Conservation (phyloP, 2,329 filamentous ascomycete genomes). For the Alternaria infectoria region DNA sequence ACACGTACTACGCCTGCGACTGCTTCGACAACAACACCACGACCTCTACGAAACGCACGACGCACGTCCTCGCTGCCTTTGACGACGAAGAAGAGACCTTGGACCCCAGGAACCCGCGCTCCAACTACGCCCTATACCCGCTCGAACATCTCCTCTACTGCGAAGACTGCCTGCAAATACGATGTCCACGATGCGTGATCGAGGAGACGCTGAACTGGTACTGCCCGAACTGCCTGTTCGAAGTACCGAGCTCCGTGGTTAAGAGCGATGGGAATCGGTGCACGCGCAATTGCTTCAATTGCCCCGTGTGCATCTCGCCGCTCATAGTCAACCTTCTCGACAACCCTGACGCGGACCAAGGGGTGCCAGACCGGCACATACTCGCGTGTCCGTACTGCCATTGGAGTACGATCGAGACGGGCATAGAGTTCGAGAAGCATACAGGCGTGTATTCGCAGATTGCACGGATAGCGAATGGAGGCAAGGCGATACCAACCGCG, state of each 20-base stretch:
- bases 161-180: slow-evolving; percentile 95
- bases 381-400: slow-evolving; percentile 89
- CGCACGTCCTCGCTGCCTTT: slow-evolving; percentile 46
- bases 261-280: slow-evolving; percentile 95
- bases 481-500: slow-evolving; percentile 47
- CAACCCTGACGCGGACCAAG: slow-evolving; percentile 39
- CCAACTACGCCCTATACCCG: slow-evolving; percentile 91
- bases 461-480: slow-evolving; percentile 66
- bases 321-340: slow-evolving; percentile 77
- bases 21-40: slow-evolving; percentile 60
- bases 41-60: slow-evolving; percentile 39
- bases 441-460: slow-evolving; percentile 86
- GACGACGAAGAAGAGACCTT: slow-evolving; percentile 82
- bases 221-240: slow-evolving; percentile 93
- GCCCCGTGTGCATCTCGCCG: slow-evolving; percentile 84
- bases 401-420: slow-evolving; percentile 90
- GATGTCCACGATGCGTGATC: slow-evolving; percentile 87
- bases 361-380: slow-evolving; percentile 69
- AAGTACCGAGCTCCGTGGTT: slow-evolving; percentile 90
- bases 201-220: slow-evolving; percentile 97
- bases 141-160: slow-evolving; percentile 95
- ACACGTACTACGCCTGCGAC: slow-evolving; percentile 69
- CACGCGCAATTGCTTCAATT: slow-evolving; percentile 93
- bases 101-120: slow-evolving; percentile 81
- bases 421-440: slow-evolving; percentile 86